Evolutionary conservation across 768 basidiomycete genomes (phyloP).

Genomic region (Termitomyces sp.): DNA sequence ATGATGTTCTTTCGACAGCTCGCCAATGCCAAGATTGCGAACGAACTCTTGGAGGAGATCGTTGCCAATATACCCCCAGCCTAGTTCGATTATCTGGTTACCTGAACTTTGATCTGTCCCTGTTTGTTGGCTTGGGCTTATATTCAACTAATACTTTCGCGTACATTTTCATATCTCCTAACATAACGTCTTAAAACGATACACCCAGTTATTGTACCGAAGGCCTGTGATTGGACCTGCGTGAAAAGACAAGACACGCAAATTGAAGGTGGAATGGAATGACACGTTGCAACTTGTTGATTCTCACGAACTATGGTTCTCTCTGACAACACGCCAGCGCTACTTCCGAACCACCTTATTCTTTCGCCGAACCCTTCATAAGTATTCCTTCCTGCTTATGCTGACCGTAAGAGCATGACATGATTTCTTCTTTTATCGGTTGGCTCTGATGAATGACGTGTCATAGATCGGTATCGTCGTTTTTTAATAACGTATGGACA

Average conservation of each 20-base stretch:
- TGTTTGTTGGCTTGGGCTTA: slow-evolving; percentile 4
- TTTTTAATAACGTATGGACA: slow-evolving; percentile 20
- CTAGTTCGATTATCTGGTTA: slow-evolving; percentile 5
- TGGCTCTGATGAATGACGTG: background rate
- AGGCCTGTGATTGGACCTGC: slow-evolving; percentile 2
- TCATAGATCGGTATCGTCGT: slow-evolving; percentile 5
- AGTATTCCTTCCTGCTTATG: slow-evolving; percentile 9
- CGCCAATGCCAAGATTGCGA: slow-evolving; percentile 62
- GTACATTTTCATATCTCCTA: slow-evolving; percentile 1
- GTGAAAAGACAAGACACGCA: background rate
- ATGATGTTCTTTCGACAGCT: slow-evolving; percentile 34
- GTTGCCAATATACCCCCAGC: slow-evolving; percentile 39
- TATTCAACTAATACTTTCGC: slow-evolving; percentile 11
- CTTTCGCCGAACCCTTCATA: slow-evolving; percentile 1
- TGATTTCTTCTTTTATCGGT: background rate
- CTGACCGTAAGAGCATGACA: slow-evolving; percentile 7
- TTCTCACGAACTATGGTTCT: slow-evolving; percentile 15
- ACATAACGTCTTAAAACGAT: background rate
- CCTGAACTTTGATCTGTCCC: background rate
- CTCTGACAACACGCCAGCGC: slow-evolving; percentile 1
- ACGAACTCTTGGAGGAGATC: slow-evolving; percentile 58
- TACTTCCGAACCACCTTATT: slow-evolving; percentile 3
- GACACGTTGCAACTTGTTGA: slow-evolving; percentile 3
- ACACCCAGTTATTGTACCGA: slow-evolving; percentile 3
- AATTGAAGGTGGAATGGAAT: background rate